phyloP scores from a whole-genome alignment of 2,329 filamentous ascomycete genomes.

The Colletotrichum cereale region DNA sequence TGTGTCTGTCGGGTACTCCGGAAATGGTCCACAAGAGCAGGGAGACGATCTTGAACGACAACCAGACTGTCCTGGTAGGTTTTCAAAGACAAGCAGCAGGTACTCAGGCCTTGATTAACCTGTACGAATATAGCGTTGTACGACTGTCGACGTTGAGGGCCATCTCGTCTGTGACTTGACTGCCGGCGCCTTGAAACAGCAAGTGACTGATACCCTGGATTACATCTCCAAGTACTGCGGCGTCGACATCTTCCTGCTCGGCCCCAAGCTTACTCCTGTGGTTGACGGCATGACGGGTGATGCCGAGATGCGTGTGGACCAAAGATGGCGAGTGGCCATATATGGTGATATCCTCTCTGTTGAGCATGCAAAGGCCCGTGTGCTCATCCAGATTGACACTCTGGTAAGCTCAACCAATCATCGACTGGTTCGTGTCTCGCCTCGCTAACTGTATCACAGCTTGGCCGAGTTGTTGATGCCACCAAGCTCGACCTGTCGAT shows the following conservation, averaged over 20 bases:
- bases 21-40: slow-evolving; percentile 91
- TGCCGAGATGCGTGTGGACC: slow-evolving; percentile 85
- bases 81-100: slow-evolving; percentile 4
- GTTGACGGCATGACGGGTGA: slow-evolving; percentile 81
- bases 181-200: slow-evolving; percentile 73
- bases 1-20: slow-evolving; percentile 88
- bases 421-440: not conserved
- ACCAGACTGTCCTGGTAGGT: slow-evolving; percentile 90
- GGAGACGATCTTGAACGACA: slow-evolving; percentile 90
- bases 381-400: slow-evolving; percentile 97
- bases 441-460: slow-evolving; percentile 57
- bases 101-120: slow-evolving; percentile 41
- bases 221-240: slow-evolving; percentile 89
- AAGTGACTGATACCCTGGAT: slow-evolving; percentile 87
- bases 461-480: slow-evolving; percentile 80
- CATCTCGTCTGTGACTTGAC: slow-evolving; percentile 84
- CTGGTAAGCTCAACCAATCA: slow-evolving; percentile 66
- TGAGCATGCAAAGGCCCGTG: slow-evolving; percentile 95
- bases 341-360: slow-evolving; percentile 96
- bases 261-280: slow-evolving; percentile 87
- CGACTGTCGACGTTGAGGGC: slow-evolving; percentile 92
- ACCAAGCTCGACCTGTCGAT: slow-evolving; percentile 87
- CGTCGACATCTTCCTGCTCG: slow-evolving; percentile 95
- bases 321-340: slow-evolving; percentile 91
- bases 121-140: slow-evolving; percentile 78